Conservation (phyloP, 148 eudicot species). For the Rhododendron henanense region DNA sequence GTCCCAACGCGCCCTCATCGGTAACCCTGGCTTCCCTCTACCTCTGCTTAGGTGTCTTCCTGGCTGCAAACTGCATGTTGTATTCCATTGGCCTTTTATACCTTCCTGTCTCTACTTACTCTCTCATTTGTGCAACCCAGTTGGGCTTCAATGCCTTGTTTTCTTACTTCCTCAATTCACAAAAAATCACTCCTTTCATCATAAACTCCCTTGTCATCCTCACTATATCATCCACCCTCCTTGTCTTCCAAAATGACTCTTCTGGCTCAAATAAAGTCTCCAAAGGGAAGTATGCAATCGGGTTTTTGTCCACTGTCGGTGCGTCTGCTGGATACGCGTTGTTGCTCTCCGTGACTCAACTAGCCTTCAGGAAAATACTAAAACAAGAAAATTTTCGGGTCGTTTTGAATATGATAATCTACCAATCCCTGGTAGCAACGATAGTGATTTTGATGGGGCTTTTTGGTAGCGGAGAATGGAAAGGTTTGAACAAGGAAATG, state of each 20-base stretch:
- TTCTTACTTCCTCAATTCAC: slow-evolving; percentile 47
- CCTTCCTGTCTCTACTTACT: slow-evolving; percentile 58
- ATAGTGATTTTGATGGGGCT: slow-evolving; percentile 35
- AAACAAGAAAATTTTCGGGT: slow-evolving; percentile 18
- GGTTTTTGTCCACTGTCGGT: slow-evolving; percentile 43
- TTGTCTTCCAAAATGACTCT: slow-evolving; percentile 36
- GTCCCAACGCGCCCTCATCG: slow-evolving; percentile 7
- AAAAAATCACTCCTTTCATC: slow-evolving; percentile 61
- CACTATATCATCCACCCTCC: slow-evolving; percentile 49
- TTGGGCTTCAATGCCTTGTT: slow-evolving; percentile 61
- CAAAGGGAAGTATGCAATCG: slow-evolving; percentile 28
- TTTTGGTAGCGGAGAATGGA: slow-evolving; percentile 63
- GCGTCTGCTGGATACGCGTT: slow-evolving; percentile 52
- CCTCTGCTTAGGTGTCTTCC: slow-evolving; percentile 32
- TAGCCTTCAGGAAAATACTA: slow-evolving; percentile 34
- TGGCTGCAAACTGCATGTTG: slow-evolving; percentile 33
- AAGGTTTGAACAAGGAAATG: slow-evolving; percentile 37
- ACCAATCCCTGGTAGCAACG: slow-evolving; percentile 26
- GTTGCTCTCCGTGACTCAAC: slow-evolving; percentile 39
- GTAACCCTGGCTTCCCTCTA: slow-evolving; percentile 21
- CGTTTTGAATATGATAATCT: slow-evolving; percentile 36
- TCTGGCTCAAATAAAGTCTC: slow-evolving; percentile 12
- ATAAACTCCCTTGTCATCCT: slow-evolving; percentile 52
- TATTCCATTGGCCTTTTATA: slow-evolving; percentile 53
- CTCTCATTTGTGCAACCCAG: slow-evolving; percentile 55